Percentiles rank a stretch among this genome's conserved stretches.
phyloP scores from a whole-genome alignment of 163 green algal genomes.

The Picocystis sp. region DNA sequence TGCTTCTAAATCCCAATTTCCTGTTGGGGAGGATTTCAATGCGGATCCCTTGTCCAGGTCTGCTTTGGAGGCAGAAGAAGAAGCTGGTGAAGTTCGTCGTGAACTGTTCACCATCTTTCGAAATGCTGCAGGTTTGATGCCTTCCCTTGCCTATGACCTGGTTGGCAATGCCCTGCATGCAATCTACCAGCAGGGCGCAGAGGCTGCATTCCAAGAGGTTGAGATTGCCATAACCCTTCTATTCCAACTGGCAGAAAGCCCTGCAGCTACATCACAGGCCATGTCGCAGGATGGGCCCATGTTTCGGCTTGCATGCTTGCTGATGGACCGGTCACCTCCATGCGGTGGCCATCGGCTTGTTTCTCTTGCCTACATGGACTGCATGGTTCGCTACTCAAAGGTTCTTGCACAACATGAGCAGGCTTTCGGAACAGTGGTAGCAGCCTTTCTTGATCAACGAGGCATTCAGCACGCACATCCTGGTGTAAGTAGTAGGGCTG shows the following conservation, averaged over 20 bases:
- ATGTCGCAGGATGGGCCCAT: constrained; percentile 31
- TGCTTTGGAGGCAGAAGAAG: constrained; percentile 24
- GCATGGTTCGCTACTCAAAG: constrained; percentile 41
- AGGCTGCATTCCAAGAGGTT: constrained; percentile 24
- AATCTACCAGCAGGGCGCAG: constrained; percentile 16
- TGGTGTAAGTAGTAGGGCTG: constrained; percentile 35
- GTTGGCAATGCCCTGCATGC: not conserved
- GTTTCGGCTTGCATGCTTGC: constrained; percentile 32
- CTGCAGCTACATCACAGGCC: constrained; percentile 7
- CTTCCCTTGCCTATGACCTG: not conserved
- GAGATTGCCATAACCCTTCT: constrained; percentile 66
- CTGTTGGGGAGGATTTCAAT: too few species aligned
- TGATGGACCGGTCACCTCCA: constrained; percentile 32
- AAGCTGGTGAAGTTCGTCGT: constrained; percentile 38
- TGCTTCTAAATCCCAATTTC: too few species aligned
- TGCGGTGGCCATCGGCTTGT: constrained; percentile 56
- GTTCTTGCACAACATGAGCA: constrained; percentile 7
- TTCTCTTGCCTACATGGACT: constrained; percentile 60
- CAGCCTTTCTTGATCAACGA: constrained; percentile 45
- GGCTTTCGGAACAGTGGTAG: constrained; percentile 26
- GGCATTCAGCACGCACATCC: constrained; percentile 51
- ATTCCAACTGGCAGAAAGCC: constrained; percentile 77
- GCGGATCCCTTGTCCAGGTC: too few species aligned
- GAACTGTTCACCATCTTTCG: constrained; percentile 83
- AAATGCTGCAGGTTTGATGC: constrained; percentile 24